Conservation (phyloP, 352 stramenopile species). For the Plasmopara muralis region DNA sequence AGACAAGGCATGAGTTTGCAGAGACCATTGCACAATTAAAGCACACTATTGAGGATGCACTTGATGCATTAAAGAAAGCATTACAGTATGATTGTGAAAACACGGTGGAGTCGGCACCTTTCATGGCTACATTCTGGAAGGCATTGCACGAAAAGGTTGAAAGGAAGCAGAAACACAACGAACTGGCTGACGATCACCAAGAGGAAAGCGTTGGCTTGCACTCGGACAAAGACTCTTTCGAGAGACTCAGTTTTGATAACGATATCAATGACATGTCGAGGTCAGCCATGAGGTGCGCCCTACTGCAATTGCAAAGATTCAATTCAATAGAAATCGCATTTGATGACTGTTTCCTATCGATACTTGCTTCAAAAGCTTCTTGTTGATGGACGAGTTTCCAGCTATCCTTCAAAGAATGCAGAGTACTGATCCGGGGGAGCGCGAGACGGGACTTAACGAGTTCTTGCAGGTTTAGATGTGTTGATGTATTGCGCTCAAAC, state of each 20-base stretch:
- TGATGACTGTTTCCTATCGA: not conserved
- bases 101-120: constrained; percentile 5
- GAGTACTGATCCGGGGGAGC: constrained; percentile 9
- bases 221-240: constrained; percentile 26
- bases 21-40: constrained; percentile 13
- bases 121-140: constrained; percentile 20
- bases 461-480: constrained; percentile 25
- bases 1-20: constrained; percentile 10
- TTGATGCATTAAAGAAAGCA: constrained; percentile 4
- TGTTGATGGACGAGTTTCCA: constrained; percentile 36
- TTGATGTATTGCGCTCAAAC: not conserved
- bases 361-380: constrained; percentile 20
- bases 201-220: constrained; percentile 1
- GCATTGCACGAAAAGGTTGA: constrained; percentile 7
- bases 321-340: not conserved
- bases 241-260: constrained; percentile 40
- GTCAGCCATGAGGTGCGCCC: constrained; percentile 31
- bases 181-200: constrained; percentile 6
- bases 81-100: constrained; percentile 5
- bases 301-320: not conserved
- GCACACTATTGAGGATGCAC: constrained; percentile 8
- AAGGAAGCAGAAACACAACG: constrained; percentile 2
- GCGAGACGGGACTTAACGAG: constrained; percentile 20
- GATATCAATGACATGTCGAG: constrained; percentile 32
- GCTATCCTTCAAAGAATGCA: constrained; percentile 23